These are phyloP conservation scores for Ustilago cynodontis DNA, from an alignment of 1,284 basidiomycete species.

Conservation along the genomic window DNA sequence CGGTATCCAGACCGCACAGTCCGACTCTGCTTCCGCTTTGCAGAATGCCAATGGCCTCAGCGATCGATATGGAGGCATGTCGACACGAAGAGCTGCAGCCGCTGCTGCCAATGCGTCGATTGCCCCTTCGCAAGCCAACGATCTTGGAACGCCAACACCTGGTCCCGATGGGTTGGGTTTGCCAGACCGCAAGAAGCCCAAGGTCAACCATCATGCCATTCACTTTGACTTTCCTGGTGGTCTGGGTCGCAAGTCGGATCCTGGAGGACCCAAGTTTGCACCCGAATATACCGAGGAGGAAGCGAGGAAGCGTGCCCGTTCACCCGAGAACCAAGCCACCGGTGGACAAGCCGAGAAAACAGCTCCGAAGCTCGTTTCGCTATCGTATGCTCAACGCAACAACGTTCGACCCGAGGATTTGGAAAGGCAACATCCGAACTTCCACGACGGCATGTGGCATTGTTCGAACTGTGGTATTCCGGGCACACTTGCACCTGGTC, in stretches of 20 bases:
- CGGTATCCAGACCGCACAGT: constrained; percentile 62
- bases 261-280: constrained; percentile 54
- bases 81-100: constrained; percentile 59
- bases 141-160: constrained; percentile 58
- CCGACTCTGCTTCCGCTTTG: constrained; percentile 33
- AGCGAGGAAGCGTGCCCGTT: constrained; percentile 47
- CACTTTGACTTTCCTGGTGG: constrained; percentile 67
- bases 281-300: constrained; percentile 51
- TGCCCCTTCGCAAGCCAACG: constrained; percentile 48
- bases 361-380: constrained; percentile 49
- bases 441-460: constrained; percentile 67
- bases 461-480: constrained; percentile 69
- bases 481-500: constrained; percentile 56
- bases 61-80: constrained; percentile 49
- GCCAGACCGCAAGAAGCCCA: constrained; percentile 52
- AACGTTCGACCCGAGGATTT: constrained; percentile 65
- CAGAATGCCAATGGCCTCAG: constrained; percentile 32
- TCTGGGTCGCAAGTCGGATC: constrained; percentile 56
- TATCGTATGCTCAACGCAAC: constrained; percentile 47
- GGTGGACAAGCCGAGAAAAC: constrained; percentile 41
- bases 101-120: constrained; percentile 63
- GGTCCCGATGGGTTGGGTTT: constrained; percentile 45
- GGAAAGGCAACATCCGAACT: constrained; percentile 65
- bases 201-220: constrained; percentile 59
- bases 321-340: constrained; percentile 50